phyloP scores from a whole-genome alignment of 768 basidiomycete genomes.

The Suillus placidus region DNA sequence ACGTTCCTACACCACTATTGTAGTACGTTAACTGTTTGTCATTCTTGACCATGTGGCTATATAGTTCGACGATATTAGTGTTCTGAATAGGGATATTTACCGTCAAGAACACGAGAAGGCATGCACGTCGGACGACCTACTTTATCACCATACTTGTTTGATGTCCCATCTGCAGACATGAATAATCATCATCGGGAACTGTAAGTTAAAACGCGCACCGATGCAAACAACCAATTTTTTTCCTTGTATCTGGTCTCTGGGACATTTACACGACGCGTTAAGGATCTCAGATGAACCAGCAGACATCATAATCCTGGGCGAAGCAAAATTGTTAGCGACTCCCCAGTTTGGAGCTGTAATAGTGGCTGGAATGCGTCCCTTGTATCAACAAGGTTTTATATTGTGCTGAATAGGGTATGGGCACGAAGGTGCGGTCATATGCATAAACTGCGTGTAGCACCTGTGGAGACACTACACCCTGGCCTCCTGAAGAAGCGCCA shows the following conservation, averaged over 20 bases:
- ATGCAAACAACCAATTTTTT: constrained; percentile 34
- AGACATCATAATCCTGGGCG: background rate
- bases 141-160: constrained; percentile 39
- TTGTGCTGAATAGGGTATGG: too few relatives aligned
- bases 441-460: too few relatives aligned
- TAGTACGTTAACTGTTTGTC: constrained; percentile 42
- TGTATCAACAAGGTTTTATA: too few relatives aligned
- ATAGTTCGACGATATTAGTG: constrained; percentile 45
- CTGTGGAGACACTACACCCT: too few relatives aligned
- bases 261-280: background rate
- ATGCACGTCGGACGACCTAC: background rate
- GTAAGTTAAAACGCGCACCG: background rate
- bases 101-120: background rate
- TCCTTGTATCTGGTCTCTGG: background rate
- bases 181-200: background rate
- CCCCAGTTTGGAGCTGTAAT: too few relatives aligned
- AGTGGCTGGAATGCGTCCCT: too few relatives aligned
- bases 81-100: constrained; percentile 32
- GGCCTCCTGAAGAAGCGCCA: too few relatives aligned
- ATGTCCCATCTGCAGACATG: constrained; percentile 30
- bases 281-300: too few relatives aligned
- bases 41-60: constrained; percentile 37
- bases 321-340: background rate
- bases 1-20: constrained; percentile 43
- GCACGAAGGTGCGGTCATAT: too few relatives aligned